Evolutionary conservation across 176 grass and related monocot genomes (phyloP).

Genomic region (Puccinellia tenuiflora): DNA sequence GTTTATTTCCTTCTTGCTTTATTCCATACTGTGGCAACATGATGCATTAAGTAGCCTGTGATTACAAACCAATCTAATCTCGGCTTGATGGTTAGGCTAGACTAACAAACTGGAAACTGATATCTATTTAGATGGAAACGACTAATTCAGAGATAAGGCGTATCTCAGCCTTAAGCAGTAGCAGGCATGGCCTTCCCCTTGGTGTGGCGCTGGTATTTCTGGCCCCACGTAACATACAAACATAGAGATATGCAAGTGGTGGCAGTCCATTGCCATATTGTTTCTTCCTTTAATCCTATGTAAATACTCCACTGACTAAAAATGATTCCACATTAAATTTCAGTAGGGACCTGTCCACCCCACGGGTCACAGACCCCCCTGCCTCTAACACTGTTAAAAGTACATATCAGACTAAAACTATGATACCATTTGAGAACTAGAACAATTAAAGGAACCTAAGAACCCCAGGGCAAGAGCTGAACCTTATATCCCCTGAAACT

Average conservation of each 20-base stretch:
- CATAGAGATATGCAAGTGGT: neutral
- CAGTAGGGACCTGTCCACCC: neutral
- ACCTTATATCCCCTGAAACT: constrained; percentile 97
- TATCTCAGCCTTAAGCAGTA: too few species aligned
- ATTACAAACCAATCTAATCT: too few species aligned
- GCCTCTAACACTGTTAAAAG: neutral
- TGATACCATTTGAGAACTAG: neutral
- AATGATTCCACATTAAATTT: neutral
- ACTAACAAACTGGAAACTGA: too few species aligned
- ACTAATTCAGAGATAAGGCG: too few species aligned
- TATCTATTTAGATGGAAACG: too few species aligned
- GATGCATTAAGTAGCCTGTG: too few species aligned
- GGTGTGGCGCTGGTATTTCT: too few species aligned
- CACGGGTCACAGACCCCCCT: neutral
- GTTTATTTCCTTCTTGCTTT: too few species aligned
- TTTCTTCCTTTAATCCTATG: neutral
- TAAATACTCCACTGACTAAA: neutral
- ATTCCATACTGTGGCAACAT: too few species aligned
- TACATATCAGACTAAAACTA: neutral
- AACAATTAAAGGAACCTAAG: neutral
- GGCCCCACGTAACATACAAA: too few species aligned
- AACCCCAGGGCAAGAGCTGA: neutral
- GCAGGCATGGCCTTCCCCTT: too few species aligned
- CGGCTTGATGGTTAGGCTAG: too few species aligned
- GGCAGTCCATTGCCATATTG: neutral